A percentile compares a stretch with the other conserved stretches of the same genome.
Evolutionary conservation across 164 flowering plant genomes (phyloP).

Genomic region (Stephania yunnanensis): DNA sequence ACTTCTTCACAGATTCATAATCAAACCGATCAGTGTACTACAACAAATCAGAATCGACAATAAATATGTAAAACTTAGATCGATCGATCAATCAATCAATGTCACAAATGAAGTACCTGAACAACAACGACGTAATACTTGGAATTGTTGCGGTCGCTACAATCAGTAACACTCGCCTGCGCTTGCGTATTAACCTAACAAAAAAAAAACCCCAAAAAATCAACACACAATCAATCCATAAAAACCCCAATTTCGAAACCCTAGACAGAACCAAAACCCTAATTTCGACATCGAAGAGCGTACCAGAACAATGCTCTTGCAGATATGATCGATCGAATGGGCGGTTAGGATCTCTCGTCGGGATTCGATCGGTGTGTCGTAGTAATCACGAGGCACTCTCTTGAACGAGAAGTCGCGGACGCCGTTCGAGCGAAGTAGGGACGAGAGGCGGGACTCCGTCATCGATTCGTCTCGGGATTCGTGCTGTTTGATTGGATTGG

Average conservation of each 20-base stretch:
- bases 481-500: constrained; percentile 19
- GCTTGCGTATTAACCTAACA: constrained; percentile 95
- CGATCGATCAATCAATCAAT: neutral
- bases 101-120: constrained; percentile 47
- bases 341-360: constrained; percentile 71
- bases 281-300: neutral
- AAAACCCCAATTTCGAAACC: neutral
- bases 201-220: neutral
- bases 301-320: constrained; percentile 96
- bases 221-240: neutral
- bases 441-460: constrained; percentile 56
- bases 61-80: too few relatives aligned
- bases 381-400: constrained; percentile 72
- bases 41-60: too few relatives aligned
- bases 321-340: constrained; percentile 73
- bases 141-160: constrained; percentile 76
- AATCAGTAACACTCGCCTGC: constrained; percentile 59
- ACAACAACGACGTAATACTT: constrained; percentile 94
- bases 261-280: neutral
- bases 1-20: too few relatives aligned
- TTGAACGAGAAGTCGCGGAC: constrained; percentile 70
- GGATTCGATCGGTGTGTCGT: constrained; percentile 64
- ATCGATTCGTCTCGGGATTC: neutral
- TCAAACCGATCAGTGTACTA: too few relatives aligned
- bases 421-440: constrained; percentile 50